Percentiles rank a stretch among this genome's conserved stretches.
Conservation (phyloP, 2,329 filamentous ascomycete genomes). For the Juglanconis sp. region DNA sequence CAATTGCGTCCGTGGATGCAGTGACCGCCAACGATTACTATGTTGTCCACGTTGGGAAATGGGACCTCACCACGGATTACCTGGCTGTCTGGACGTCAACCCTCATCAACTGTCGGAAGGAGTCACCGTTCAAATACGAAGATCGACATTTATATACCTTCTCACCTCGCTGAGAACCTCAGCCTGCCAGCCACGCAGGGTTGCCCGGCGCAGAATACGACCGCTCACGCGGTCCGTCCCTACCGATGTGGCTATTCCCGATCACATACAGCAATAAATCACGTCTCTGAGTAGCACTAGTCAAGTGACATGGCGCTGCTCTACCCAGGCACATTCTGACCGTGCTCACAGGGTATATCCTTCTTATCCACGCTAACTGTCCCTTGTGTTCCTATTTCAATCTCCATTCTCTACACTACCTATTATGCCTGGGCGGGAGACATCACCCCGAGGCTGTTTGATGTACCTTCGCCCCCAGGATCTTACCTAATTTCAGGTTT, state of each 20-base stretch:
- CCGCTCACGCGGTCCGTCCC: slow-evolving; percentile 40
- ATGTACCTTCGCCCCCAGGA: neutral
- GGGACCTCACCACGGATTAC: no score
- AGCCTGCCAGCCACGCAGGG: no score
- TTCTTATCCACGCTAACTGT: slow-evolving; percentile 25
- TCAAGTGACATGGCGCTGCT: slow-evolving; percentile 27
- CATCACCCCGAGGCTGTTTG: neutral
- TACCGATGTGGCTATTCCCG: slow-evolving; percentile 37
- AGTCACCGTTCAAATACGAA: no score
- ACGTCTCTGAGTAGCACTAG: slow-evolving; percentile 21
- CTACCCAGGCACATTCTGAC: slow-evolving; percentile 21
- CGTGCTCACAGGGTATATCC: slow-evolving; percentile 15
- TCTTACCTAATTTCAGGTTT: slow-evolving; percentile 6
- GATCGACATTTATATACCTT: no score
- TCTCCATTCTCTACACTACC: slow-evolving; percentile 14
- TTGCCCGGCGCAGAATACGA: slow-evolving; percentile 11
- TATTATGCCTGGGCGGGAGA: neutral
- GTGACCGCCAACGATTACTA: no score
- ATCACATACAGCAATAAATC: slow-evolving; percentile 28
- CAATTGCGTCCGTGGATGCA: no score
- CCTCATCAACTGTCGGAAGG: no score
- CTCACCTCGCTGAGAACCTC: no score
- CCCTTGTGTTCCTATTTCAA: slow-evolving; percentile 25
- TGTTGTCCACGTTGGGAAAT: no score
- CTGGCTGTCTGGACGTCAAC: no score